Evolutionary conservation across 2,329 filamentous ascomycete species (phyloP).

Genomic region (Gnomoniopsis smithogilvyi): DNA sequence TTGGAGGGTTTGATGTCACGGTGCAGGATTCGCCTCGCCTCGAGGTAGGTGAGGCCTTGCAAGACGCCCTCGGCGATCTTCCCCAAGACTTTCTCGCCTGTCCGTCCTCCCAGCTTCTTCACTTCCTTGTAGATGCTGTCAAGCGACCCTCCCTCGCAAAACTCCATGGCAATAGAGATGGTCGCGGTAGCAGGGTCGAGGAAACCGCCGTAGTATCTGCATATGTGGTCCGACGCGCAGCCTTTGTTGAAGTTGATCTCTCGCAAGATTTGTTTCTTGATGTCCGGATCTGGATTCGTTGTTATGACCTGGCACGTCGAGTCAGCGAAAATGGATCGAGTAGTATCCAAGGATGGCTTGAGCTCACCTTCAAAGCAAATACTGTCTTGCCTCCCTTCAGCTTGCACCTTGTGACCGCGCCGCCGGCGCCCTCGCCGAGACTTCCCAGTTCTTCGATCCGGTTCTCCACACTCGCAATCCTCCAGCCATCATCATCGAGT

Average conservation of each 20-base stretch:
- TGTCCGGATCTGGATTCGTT: slow-evolving; percentile 93
- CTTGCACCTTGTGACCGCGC: slow-evolving; percentile 87
- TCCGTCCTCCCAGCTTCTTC: slow-evolving; percentile 89
- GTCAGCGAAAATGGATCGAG: slow-evolving; percentile 20
- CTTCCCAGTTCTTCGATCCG: slow-evolving; percentile 86
- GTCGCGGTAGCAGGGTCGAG: slow-evolving; percentile 94
- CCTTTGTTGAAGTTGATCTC: slow-evolving; percentile 98
- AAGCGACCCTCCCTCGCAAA: slow-evolving; percentile 92
- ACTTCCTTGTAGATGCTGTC: slow-evolving; percentile 98
- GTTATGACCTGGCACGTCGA: slow-evolving; percentile 74
- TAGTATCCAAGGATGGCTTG: not conserved
- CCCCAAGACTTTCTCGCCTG: slow-evolving; percentile 93
- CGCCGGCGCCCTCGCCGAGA: slow-evolving; percentile 90
- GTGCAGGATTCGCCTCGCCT: slow-evolving; percentile 95
- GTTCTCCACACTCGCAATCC: slow-evolving; percentile 84
- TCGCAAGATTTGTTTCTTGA: slow-evolving; percentile 97
- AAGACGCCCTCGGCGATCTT: slow-evolving; percentile 96
- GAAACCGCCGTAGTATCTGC: slow-evolving; percentile 95
- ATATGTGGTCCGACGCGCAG: slow-evolving; percentile 94
- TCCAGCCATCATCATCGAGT: slow-evolving; percentile 91
- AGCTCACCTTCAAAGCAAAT: slow-evolving; percentile 84
- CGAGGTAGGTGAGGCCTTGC: slow-evolving; percentile 89
- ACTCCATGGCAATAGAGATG: slow-evolving; percentile 99
- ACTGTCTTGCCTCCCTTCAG: slow-evolving; percentile 89
- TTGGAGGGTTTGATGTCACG: slow-evolving; percentile 98